Base-by-base conservation (phyloP, 768 basidiomycete species). In the Trametes sanguinea region DNA sequence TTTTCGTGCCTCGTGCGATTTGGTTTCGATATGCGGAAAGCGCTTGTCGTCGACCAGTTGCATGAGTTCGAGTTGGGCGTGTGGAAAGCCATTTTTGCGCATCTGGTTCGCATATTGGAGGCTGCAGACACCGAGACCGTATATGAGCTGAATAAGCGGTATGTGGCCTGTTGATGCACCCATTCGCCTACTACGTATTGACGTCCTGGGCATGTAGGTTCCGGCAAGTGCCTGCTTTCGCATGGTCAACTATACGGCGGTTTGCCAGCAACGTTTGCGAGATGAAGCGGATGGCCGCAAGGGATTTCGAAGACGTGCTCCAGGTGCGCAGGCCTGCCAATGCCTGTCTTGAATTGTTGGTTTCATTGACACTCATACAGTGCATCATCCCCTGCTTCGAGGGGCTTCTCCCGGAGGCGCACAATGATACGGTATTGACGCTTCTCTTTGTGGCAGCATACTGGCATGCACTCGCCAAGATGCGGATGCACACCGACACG, bases 381-480 rank as follows among this genome's bases (percentile, higher is more conserved):
- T 78, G 76, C 35, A 13, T 66, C 0, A 75, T 80, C 0, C 76
- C 78, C 1, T 67, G 60, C 0, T 70, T 79, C 8, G 71, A 77
- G 42, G 74, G 72, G 0, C 65, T 78, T 3, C 63, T 77, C 3
- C 71, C 69, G 0, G 14, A 46, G 0, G 63, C 64, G 6, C 71
- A 76, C 44, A 69, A 75, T 8, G 29, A 39, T 2, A 11, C 51
- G 0, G 51, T 77, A 6, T 27, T 63, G 0, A 50, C 44, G 1
- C 62, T 74, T 1, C 65, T 75, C 0, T 78, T 65, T 60, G 16
- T 51, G 0, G 46, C 68, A 2, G 69, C 67, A 4, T 50, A 66
- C 2, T 78, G 77, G 78, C 77, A 79, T 48, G 71, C 69, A 0
- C 57, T 74, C 1, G 74, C 75, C 0, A 79, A 79, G 43, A 54